Base-by-base conservation (phyloP, 108 stramenopile genomes). In the Thalassiosira profunda region DNA sequence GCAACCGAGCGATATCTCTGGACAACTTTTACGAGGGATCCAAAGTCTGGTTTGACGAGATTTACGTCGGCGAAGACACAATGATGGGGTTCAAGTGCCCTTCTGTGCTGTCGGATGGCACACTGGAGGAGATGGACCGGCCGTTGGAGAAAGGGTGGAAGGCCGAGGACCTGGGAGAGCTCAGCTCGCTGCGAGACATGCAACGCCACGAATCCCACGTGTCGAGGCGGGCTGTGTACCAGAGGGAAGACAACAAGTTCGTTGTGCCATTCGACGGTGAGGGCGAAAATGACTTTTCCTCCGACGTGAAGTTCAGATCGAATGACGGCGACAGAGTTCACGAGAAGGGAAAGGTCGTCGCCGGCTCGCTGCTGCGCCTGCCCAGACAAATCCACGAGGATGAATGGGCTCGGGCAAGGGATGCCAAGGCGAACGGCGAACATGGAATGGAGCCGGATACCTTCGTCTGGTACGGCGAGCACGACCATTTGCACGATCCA, bases 31-130 rank as follows among this genome's bases (percentile, higher is more conserved):
- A 82, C 24, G 58, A 54, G n/a, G 84, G 83, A 24, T 30, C 41
- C n/a, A 56, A 41, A 18, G 70, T 76, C 11, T 85, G 90, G 84
- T 83, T 89, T 49, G 94, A 95, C 65, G 94, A 95, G 72, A 71
- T 95, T 6, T 92, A 74, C 56, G 76, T 87, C 18, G 94, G 94
- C 10, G 64, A 76, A 5, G 94, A 95, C 45, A 70, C 76, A 38
- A 72, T 86, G n/a, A 85, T 93, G 82, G 75, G 56, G 35, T 89
- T 88, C 70, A 18, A 15, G 0, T 91, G 92, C 45, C 87, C 91
- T 6, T 1, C 34, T 40, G 49, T 74, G 6, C 33, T 60, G 17
- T 17, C 68, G 21, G 20, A 67, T 26, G 81, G 76, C n/a, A 33
- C 63, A 38, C 38, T 63, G 34, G 15, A 72, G 24, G 15, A 72